These are phyloP conservation scores for Myxozyma udenii DNA, from an alignment of 805 yeast genomes.

Conservation along the genomic window DNA sequence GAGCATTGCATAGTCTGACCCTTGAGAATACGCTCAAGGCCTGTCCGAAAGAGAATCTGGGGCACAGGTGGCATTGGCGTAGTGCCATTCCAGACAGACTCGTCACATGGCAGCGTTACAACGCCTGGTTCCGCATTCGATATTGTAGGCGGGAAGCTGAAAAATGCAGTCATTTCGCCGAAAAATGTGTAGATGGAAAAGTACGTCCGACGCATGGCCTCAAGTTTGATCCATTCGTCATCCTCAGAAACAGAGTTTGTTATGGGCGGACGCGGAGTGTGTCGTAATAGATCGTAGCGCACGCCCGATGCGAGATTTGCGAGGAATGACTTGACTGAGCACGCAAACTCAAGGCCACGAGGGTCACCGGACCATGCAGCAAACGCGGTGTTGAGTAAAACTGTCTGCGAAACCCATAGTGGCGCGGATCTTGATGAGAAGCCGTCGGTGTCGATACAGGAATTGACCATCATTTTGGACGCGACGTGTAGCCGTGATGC, in stretches of 20 bases:
- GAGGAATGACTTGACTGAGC: slow-evolving; percentile 31
- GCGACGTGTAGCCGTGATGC: slow-evolving; percentile 34
- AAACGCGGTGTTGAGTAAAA: slow-evolving; percentile 33
- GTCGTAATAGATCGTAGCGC: slow-evolving; percentile 14
- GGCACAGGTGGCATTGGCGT: slow-evolving; percentile 21
- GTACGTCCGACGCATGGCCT: slow-evolving; percentile 35
- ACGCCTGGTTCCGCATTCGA: slow-evolving; percentile 22
- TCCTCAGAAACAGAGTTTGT: slow-evolving; percentile 20
- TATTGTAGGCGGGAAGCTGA: slow-evolving; percentile 35
- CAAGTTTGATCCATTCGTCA: slow-evolving; percentile 36
- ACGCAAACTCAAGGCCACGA: slow-evolving; percentile 34
- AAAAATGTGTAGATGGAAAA: slow-evolving; percentile 36
- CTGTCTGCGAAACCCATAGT: slow-evolving; percentile 36
- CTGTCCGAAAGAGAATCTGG: slow-evolving; percentile 25
- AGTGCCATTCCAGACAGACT: slow-evolving; percentile 35
- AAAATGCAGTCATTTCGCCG: slow-evolving; percentile 34
- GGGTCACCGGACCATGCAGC: slow-evolving; percentile 38
- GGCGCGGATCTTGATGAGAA: slow-evolving; percentile 32
- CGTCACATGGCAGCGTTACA: slow-evolving; percentile 37
- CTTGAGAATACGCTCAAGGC: slow-evolving; percentile 21
- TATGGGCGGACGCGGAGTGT: slow-evolving; percentile 13
- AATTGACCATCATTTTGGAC: slow-evolving; percentile 33
- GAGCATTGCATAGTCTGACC: slow-evolving; percentile 19
- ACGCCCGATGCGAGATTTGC: slow-evolving; percentile 29
- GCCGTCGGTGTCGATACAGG: slow-evolving; percentile 34